Base-by-base conservation (phyloP, 345 rosid species). In the Salix caprea region DNA sequence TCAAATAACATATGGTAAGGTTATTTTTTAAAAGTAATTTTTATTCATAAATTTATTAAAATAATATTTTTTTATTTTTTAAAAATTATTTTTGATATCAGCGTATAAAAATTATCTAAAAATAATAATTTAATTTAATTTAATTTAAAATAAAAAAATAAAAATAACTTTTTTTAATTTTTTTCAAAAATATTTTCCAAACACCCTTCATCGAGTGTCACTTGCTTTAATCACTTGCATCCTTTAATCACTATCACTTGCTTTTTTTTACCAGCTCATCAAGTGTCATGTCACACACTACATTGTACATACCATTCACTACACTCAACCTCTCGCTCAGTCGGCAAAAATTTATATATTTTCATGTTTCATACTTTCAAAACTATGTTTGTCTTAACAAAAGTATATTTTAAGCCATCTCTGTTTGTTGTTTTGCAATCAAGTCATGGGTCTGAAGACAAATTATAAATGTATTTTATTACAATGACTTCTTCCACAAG, bases 341-440 rank as follows among this genome's bases (percentile, higher is more conserved):
- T 58, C 78, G 73, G 77, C 40, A 61, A 54, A 36, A 7, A 52
- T 4, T 34, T 26, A 39, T 0, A 24, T 18, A 54, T 62, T 9
- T 26, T 52, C 34, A 44, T 23, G 71, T 28, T 68, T 30, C 28
- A 70, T 30, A 39, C 44, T 62, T 8, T 42, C 28, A 69, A 21
- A 56, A 24, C 9, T 71, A 11, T 16, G 36, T 4, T 36, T 26
- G 26, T 61, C 65, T 24, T 8, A 1, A 7, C 12, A 56, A 68
- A 16, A 8, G n/a, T 66, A 7, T 75, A 48, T 54, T 56, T 15
- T 10, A 75, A 69, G 46, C n/a, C 54, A 80, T 80, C 24, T 32
- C 19, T 75, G 0, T 56, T 79, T 86, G 83, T 84, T 84, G 70
- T 69, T 78, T 84, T 82, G 74, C 48, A 69, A 84, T 80, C 75